Conservation (phyloP, 73 alveolate species). For the Paraurostyla sp. region DNA sequence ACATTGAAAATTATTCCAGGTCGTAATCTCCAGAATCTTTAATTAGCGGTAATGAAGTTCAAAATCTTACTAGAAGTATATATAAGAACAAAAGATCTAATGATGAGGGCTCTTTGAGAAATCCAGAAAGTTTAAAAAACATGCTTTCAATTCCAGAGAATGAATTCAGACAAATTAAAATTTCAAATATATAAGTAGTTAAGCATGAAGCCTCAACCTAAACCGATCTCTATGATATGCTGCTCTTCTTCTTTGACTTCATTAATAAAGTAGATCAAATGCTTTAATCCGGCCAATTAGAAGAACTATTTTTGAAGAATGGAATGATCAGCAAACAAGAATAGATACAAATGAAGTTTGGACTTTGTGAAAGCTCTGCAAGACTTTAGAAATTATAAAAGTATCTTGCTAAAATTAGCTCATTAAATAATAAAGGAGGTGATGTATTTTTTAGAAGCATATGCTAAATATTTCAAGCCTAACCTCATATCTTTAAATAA, state of each 20-base stretch:
- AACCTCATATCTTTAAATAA: neutral
- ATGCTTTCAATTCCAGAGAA: neutral
- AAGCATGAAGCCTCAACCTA: neutral
- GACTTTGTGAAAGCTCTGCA: neutral
- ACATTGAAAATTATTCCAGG: no score
- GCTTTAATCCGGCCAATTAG: neutral
- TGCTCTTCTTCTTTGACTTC: constrained; percentile 6
- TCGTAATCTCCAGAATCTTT: no score
- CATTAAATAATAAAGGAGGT: constrained; percentile 24
- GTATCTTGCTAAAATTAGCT: constrained; percentile 3
- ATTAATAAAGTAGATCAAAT: neutral
- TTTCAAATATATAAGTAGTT: neutral
- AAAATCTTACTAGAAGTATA: no score
- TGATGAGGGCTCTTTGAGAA: no score
- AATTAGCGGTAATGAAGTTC: no score
- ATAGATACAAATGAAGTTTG: neutral
- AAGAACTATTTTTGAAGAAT: neutral
- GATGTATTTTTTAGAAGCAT: constrained; percentile 34
- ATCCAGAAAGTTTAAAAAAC: no score
- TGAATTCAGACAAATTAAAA: neutral
- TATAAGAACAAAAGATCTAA: no score
- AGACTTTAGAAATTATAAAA: neutral
- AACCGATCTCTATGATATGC: constrained; percentile 12
- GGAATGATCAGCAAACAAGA: neutral
- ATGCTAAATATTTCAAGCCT: neutral